Conservation (phyloP, 2,329 filamentous ascomycete species). For the Neurospora crassa region DNA sequence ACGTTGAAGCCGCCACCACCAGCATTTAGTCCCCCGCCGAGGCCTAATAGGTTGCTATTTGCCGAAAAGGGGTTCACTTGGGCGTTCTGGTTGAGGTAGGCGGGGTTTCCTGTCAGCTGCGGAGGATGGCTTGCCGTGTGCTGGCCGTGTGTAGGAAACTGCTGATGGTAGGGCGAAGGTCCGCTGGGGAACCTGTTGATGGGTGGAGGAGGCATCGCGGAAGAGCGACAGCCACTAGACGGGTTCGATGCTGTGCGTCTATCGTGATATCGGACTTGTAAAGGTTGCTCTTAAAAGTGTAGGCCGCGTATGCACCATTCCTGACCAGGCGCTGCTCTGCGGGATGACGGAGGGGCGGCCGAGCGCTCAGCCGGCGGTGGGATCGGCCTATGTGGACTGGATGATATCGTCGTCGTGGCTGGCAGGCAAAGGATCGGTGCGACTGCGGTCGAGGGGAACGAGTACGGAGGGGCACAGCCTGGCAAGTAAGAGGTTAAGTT, state of each 20-base stretch:
- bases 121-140: conserved; percentile 36
- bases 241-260: conserved; percentile 8
- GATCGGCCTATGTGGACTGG: not conserved
- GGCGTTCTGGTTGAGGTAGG: conserved; percentile 61
- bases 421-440: not conserved
- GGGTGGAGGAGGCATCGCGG: conserved; percentile 31
- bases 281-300: not conserved
- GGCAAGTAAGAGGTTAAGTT: not conserved
- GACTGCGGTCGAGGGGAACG: not conserved
- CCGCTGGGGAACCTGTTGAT: conserved; percentile 37
- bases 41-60: conserved; percentile 45
- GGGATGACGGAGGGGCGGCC: not conserved
- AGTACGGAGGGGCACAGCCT: not conserved
- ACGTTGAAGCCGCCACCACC: conserved; percentile 35
- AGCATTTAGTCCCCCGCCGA: conserved; percentile 45
- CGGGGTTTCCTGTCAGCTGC: conserved; percentile 55
- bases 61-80: conserved; percentile 59
- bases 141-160: conserved; percentile 46
- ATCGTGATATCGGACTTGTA: conserved; percentile 11
- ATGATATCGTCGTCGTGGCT: not conserved
- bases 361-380: not conserved
- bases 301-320: conserved; percentile 11
- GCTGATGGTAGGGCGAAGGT: conserved; percentile 38
- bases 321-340: conserved; percentile 1
- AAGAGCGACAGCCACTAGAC: conserved; percentile 11